Evolutionary conservation across 2,329 filamentous ascomycete genomes (phyloP), one percentile per base, ranked within the genome.

Genomic region (Fusarium kyushuense): DNA sequence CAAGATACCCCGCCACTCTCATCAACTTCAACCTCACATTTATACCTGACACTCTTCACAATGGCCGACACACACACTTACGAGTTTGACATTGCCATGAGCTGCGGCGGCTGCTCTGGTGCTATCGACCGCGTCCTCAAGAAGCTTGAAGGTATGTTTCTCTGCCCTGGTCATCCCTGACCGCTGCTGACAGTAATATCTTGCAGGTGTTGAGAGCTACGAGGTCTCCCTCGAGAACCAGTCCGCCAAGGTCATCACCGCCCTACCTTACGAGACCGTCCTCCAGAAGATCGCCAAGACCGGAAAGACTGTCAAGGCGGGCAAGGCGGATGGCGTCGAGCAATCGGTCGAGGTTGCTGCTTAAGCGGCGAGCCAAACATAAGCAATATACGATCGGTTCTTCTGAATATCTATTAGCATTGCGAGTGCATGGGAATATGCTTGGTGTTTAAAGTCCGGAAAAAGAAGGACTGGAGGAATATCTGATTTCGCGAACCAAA

Each of bases 31-130:
- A 40, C n/a, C 14, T 29, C 27, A 25, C 19, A 32, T 21, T 21
- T 45, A 45, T 27, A 21, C n/a, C n/a, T n/a, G 30, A 40, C 53
- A 42, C 25, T 19, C 49, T 33, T 58, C 75, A 84, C 72, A 75
- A 94, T 94, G 92, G 83, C 89, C 63, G 89, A 91, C 72, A 92
- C 73, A 42, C 93, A 97, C 85, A 92, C 89, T 73, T 98, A 98
- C 91, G 93, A 96, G 81, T 98, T 98, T 86, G 90, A 94, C 81
- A 89, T 98, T 80, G 86, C 84, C 81, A 99, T 99, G 96, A 92
- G 85, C 86, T 99, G 96, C 84, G 89, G 92, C 78, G 96, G 96
- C 79, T 99, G 96, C 90, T 97, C 94, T 45, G 94, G 94, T 76
- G 96, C 96, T 72, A 87, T 99, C 43, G 92, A 97, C 82, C 88